phyloP scores from a whole-genome alignment of 2,329 filamentous ascomycete genomes.

The Coccinonectria pachysandricola region DNA sequence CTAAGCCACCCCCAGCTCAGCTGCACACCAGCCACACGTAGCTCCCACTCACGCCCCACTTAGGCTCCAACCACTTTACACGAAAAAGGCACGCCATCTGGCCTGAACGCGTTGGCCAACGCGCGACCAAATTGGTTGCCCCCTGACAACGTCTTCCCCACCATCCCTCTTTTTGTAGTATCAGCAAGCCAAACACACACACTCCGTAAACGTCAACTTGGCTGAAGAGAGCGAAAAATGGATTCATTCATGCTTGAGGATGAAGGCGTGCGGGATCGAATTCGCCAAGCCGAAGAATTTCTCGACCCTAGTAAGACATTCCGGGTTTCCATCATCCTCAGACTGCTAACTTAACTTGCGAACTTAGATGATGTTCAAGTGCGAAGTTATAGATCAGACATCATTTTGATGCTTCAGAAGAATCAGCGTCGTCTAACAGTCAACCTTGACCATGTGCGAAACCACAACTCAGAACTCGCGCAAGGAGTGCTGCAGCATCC shows the following conservation, averaged over 20 bases:
- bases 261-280: slow-evolving; percentile 72
- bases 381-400: slow-evolving; percentile 78
- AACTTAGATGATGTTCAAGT: slow-evolving; percentile 37
- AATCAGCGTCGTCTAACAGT: slow-evolving; percentile 56
- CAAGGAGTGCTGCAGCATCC: slow-evolving; percentile 69
- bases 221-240: slow-evolving; percentile 37
- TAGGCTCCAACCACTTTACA: too few relatives aligned
- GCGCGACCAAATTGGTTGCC: slow-evolving; percentile 13
- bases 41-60: too few relatives aligned
- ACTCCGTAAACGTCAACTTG: too few relatives aligned
- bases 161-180: too few relatives aligned
- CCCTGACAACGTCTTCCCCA: too few relatives aligned
- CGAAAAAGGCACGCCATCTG: slow-evolving; percentile 16
- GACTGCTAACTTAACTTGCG: slow-evolving; percentile 4
- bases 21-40: too few relatives aligned
- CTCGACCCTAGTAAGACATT: slow-evolving; percentile 70
- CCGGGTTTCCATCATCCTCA: not conserved
- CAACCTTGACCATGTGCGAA: slow-evolving; percentile 81
- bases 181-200: too few relatives aligned
- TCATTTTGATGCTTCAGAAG: slow-evolving; percentile 66
- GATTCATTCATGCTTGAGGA: slow-evolving; percentile 68
- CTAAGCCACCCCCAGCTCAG: too few relatives aligned
- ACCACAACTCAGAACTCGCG: slow-evolving; percentile 76
- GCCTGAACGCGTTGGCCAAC: too few relatives aligned
- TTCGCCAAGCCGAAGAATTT: slow-evolving; percentile 83